Percentiles rank a stretch among this genome's conserved stretches.
These are phyloP conservation scores for Mitragyna speciosa DNA, from an alignment of 257 asterid genomes.

Conservation along the genomic window DNA sequence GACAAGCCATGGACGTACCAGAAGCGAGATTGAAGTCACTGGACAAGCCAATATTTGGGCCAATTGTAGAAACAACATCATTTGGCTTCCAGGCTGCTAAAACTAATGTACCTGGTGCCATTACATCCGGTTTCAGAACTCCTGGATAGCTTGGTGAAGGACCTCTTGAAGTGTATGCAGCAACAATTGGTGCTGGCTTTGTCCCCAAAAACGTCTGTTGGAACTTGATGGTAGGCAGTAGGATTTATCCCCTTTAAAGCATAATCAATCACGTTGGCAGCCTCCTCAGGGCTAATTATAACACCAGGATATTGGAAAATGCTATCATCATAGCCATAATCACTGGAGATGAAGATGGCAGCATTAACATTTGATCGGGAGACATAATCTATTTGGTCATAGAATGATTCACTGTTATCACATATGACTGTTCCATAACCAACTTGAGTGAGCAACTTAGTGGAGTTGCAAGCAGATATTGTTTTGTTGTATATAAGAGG, in stretches of 20 bases:
- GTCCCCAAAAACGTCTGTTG: constrained; percentile 36
- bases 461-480: constrained; percentile 30
- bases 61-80: not conserved
- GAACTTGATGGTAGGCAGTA: constrained; percentile 25
- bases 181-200: constrained; percentile 29
- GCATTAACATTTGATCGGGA: constrained; percentile 2
- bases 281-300: constrained; percentile 23
- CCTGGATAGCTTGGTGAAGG: constrained; percentile 39
- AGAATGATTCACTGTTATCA: constrained; percentile 1
- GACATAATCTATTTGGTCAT: not conserved
- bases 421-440: constrained; percentile 25
- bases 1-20: constrained; percentile 52
- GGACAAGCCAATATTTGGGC: constrained; percentile 1
- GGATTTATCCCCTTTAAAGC: not conserved
- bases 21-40: constrained; percentile 16
- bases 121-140: constrained; percentile 40
- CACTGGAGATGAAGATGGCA: constrained; percentile 15
- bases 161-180: constrained; percentile 34
- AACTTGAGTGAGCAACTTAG: not conserved
- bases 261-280: constrained; percentile 19
- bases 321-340: constrained; percentile 2
- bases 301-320: constrained; percentile 3
- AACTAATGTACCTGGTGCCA: constrained; percentile 43
- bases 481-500: constrained; percentile 29
- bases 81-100: constrained; percentile 39